Evolutionary conservation across 1,284 basidiomycete species (phyloP).

Genomic region (Pseudozyma sp.): DNA sequence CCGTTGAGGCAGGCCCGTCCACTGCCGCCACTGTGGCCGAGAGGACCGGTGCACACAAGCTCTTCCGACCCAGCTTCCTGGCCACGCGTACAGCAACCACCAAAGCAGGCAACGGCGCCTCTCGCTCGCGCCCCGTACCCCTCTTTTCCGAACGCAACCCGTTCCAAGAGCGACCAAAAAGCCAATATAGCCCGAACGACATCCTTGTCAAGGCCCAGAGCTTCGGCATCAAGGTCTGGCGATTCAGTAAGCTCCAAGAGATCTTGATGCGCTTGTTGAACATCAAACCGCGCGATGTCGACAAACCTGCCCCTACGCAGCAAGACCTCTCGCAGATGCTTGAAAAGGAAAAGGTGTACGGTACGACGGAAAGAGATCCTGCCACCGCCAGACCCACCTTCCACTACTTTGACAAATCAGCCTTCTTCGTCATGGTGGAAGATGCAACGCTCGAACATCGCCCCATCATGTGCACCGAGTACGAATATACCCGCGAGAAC

Average conservation of each 20-base stretch:
- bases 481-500: conserved; percentile 65
- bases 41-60: conserved; percentile 25
- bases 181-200: conserved; percentile 69
- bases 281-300: conserved; percentile 33
- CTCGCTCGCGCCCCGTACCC: conserved; percentile 42
- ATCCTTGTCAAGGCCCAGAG: conserved; percentile 81
- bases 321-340: conserved; percentile 75
- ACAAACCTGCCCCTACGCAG: conserved; percentile 23
- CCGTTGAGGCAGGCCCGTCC: conserved; percentile 7
- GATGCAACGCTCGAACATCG: conserved; percentile 82
- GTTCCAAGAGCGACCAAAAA: conserved; percentile 68
- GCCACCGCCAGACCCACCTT: conserved; percentile 86
- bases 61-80: conserved; percentile 48
- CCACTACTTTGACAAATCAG: conserved; percentile 84
- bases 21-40: conserved; percentile 6
- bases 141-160: conserved; percentile 67
- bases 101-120: conserved; percentile 18
- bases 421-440: conserved; percentile 87
- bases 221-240: conserved; percentile 91
- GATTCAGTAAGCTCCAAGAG: conserved; percentile 70
- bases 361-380: conserved; percentile 89
- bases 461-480: conserved; percentile 74
- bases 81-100: conserved; percentile 26
- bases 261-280: conserved; percentile 44
- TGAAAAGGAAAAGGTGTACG: conserved; percentile 86